Evolutionary conservation across 2,329 filamentous ascomycete species (phyloP).

Genomic region (Penicillium sp.): DNA sequence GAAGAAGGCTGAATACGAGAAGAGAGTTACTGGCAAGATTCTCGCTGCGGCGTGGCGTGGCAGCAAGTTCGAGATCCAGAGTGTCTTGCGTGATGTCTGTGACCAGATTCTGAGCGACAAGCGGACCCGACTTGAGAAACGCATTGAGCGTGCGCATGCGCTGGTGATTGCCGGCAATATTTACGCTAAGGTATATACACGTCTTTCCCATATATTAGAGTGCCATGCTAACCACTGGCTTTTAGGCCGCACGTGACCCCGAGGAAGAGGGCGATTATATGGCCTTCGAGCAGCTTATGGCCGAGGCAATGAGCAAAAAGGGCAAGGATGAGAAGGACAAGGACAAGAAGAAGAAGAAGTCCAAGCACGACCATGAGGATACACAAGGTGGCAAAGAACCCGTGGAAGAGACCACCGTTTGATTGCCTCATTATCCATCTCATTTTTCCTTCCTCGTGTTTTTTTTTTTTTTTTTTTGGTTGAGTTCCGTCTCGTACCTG

Average conservation of each 20-base stretch:
- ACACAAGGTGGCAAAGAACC: slow-evolving; percentile 12
- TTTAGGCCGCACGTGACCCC: slow-evolving; percentile 77
- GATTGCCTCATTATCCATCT: slow-evolving; percentile 6
- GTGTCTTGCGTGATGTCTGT: slow-evolving; percentile 90
- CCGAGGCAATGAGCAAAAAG: slow-evolving; percentile 94
- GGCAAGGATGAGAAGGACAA: slow-evolving; percentile 76
- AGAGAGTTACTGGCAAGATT: slow-evolving; percentile 95
- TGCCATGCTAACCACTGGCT: slow-evolving; percentile 12
- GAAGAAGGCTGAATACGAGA: slow-evolving; percentile 92
- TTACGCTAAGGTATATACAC: slow-evolving; percentile 70
- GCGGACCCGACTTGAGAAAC: slow-evolving; percentile 77
- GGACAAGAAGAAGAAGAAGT: slow-evolving; percentile 63
- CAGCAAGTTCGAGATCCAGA: slow-evolving; percentile 97
- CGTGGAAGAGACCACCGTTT: slow-evolving; percentile 16
- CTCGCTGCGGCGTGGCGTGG: slow-evolving; percentile 94
- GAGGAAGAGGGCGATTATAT: slow-evolving; percentile 99
- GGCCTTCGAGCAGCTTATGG: slow-evolving; percentile 96
- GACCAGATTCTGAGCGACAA: slow-evolving; percentile 79
- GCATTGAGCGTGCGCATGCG: slow-evolving; percentile 86
- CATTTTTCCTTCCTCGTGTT: neutral
- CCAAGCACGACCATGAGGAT: slow-evolving; percentile 34
- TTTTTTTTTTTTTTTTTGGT: neutral
- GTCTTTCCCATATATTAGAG: neutral
- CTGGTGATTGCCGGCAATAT: slow-evolving; percentile 86
- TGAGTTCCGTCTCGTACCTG: neutral